Conservation (phyloP, 192 early-diverging fungal species). For the Entrophospora sp. region DNA sequence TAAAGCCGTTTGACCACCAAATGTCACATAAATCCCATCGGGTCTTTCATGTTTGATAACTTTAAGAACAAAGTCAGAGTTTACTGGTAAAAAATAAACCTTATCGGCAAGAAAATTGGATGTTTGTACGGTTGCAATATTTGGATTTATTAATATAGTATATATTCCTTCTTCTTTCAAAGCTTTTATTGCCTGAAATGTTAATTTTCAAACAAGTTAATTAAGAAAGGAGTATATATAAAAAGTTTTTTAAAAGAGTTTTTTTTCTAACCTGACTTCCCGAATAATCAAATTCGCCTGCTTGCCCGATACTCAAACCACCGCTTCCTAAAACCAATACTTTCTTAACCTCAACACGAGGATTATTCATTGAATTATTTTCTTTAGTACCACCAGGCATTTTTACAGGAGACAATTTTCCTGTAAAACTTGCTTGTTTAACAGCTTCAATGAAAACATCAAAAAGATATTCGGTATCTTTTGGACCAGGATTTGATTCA, state of each 20-base stretch:
- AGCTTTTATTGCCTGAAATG: conserved; percentile 89
- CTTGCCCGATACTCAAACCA: conserved; percentile 93
- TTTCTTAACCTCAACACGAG: conserved; percentile 58
- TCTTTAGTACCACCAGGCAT: conserved; percentile 52
- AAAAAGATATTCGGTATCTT: conserved; percentile 96
- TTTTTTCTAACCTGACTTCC: conserved; percentile 35
- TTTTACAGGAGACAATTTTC: conserved; percentile 65
- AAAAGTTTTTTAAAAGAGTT: background rate
- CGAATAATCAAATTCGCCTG: conserved; percentile 99
- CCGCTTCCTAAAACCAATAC: conserved; percentile 94
- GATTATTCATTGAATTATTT: conserved; percentile 32
- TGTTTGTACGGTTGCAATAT: conserved; percentile 99
- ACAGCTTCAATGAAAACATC: conserved; percentile 85
- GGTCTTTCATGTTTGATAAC: conserved; percentile 91
- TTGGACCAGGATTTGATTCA: conserved; percentile 90
- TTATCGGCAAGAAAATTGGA: conserved; percentile 84
- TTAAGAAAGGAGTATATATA: background rate
- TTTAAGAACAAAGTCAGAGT: conserved; percentile 82
- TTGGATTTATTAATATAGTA: conserved; percentile 97
- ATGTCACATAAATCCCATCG: conserved; percentile 91
- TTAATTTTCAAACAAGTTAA: background rate
- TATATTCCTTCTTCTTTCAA: conserved; percentile 83
- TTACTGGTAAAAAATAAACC: conserved; percentile 95
- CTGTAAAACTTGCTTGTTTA: conserved; percentile 54
- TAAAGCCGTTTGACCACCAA: conserved; percentile 94